These are phyloP conservation scores for Musa acuminata DNA, from an alignment of 176 grass and related monocot genomes.

Conservation along the genomic window DNA sequence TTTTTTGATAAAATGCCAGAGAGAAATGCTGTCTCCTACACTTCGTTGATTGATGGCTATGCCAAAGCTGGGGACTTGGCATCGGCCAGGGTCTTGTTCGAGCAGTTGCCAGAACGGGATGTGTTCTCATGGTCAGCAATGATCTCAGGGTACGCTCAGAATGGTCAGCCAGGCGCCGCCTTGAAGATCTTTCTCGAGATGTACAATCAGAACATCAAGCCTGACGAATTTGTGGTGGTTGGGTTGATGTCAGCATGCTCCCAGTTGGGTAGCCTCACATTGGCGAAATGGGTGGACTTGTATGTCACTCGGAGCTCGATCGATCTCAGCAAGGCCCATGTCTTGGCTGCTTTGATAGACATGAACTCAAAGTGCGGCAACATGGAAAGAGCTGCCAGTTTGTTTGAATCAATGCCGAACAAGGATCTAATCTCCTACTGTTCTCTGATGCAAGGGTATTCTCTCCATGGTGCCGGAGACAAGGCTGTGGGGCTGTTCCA, in stretches of 20 bases:
- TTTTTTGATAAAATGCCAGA: slow-evolving; percentile 73
- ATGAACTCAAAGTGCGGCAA: slow-evolving; percentile 91
- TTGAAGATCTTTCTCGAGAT: slow-evolving; percentile 65
- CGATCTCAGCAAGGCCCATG: slow-evolving; percentile 43
- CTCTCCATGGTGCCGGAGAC: slow-evolving; percentile 63
- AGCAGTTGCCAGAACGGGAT: slow-evolving; percentile 43
- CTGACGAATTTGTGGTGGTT: slow-evolving; percentile 61
- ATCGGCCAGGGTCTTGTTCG: slow-evolving; percentile 53
- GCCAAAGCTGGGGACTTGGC: slow-evolving; percentile 50
- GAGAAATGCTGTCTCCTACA: slow-evolving; percentile 34
- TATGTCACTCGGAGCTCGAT: slow-evolving; percentile 40
- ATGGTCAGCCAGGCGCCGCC: slow-evolving; percentile 47
- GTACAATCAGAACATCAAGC: slow-evolving; percentile 33
- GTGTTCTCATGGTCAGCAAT: slow-evolving; percentile 60
- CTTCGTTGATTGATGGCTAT: slow-evolving; percentile 68
- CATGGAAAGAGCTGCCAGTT: slow-evolving; percentile 57
- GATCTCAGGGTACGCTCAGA: slow-evolving; percentile 80
- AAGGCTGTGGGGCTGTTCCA: slow-evolving; percentile 76
- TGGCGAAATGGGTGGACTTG: slow-evolving; percentile 57
- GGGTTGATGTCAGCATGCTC: slow-evolving; percentile 78
- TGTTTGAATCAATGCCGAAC: slow-evolving; percentile 68
- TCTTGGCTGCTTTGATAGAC: slow-evolving; percentile 64
- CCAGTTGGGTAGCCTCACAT: slow-evolving; percentile 46
- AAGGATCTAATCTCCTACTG: slow-evolving; percentile 69
- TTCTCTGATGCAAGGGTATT: slow-evolving; percentile 92